Percentiles rank a stretch among this genome's conserved stretches.
Evolutionary conservation across 306 rosid genomes (phyloP).

Genomic region (Malus sylvestris): DNA sequence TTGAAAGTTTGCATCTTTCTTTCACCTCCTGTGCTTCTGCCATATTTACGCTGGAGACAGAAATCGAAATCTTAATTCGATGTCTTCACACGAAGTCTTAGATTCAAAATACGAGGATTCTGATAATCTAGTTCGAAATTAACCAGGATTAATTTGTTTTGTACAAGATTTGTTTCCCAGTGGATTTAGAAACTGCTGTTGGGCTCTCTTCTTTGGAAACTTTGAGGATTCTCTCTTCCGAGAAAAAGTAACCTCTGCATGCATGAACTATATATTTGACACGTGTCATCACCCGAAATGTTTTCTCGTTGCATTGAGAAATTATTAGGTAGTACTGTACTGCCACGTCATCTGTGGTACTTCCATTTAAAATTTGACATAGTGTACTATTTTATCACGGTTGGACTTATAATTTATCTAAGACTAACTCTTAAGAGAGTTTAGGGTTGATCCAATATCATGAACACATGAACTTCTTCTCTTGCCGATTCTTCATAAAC

Average conservation of each 20-base stretch:
- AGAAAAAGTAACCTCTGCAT: slow-evolving; percentile 11
- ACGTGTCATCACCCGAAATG: slow-evolving; percentile 24
- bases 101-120: background rate
- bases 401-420: too few relatives aligned
- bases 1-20: slow-evolving; percentile 25
- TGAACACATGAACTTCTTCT: too few relatives aligned
- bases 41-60: slow-evolving; percentile 38
- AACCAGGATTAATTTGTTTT: background rate
- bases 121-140: background rate
- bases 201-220: background rate
- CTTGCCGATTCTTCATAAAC: too few relatives aligned
- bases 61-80: background rate
- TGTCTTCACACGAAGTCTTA: background rate
- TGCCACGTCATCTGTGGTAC: too few relatives aligned
- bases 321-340: too few relatives aligned
- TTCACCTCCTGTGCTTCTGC: slow-evolving; percentile 30
- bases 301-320: too few relatives aligned
- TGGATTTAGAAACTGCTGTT: slow-evolving; percentile 19
- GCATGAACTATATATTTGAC: slow-evolving; percentile 25
- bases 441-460: too few relatives aligned
- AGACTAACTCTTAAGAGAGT: too few relatives aligned
- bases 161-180: background rate
- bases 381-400: too few relatives aligned
- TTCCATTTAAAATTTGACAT: too few relatives aligned
- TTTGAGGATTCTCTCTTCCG: slow-evolving; percentile 7